These are phyloP conservation scores for Leishmania lainsoni DNA, from an alignment of 208 protist species.

Conservation along the genomic window DNA sequence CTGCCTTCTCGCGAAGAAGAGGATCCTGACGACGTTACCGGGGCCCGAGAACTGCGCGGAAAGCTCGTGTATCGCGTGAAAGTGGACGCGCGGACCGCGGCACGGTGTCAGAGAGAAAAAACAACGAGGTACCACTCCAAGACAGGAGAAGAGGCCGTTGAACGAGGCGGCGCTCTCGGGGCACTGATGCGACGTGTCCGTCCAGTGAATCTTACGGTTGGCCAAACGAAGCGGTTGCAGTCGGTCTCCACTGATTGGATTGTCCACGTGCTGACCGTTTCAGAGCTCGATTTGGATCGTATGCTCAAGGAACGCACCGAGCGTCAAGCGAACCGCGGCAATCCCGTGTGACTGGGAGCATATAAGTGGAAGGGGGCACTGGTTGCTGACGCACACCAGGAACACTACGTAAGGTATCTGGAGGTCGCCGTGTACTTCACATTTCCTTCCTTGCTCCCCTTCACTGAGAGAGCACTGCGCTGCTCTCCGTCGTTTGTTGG, in stretches of 20 bases:
- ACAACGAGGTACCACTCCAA: conserved; percentile 32
- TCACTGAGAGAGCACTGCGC: neutral
- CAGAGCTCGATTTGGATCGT: conserved; percentile 57
- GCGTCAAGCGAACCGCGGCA: neutral
- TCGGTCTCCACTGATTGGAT: conserved; percentile 64
- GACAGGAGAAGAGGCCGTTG: conserved; percentile 14
- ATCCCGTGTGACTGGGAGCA: neutral
- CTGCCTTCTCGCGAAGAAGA: conserved; percentile 28
- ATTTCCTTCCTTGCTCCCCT: neutral
- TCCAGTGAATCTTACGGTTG: conserved; percentile 39
- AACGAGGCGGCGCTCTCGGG: conserved; percentile 38
- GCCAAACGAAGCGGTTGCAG: conserved; percentile 45
- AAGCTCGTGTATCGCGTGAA: conserved; percentile 65
- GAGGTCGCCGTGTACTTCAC: neutral
- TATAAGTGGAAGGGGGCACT: neutral
- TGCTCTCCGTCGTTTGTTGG: neutral
- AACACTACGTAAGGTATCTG: neutral
- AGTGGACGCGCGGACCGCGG: conserved; percentile 54
- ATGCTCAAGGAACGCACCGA: conserved; percentile 25
- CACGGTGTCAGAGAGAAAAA: conserved; percentile 57
- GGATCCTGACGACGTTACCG: conserved; percentile 65
- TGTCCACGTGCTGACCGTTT: conserved; percentile 47
- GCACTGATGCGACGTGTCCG: conserved; percentile 44
- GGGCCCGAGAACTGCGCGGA: conserved; percentile 59
- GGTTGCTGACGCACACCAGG: neutral